phyloP scores from a whole-genome alignment of 495 filamentous ascomycete species.

The Cairneyella variabilis region DNA sequence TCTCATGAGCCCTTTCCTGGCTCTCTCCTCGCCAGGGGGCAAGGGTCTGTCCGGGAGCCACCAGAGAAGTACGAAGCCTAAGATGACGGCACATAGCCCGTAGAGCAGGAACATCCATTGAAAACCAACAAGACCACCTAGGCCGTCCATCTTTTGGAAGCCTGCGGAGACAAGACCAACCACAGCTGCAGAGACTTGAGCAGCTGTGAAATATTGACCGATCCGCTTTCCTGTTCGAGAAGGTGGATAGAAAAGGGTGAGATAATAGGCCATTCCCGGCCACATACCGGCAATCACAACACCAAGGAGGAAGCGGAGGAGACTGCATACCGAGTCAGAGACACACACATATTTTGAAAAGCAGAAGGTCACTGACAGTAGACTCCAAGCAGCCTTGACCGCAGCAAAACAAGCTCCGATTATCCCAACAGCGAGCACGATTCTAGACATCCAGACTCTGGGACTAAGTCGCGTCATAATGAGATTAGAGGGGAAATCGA shows the following conservation, averaged over 20 bases:
- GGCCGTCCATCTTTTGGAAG: slow-evolving; percentile 86
- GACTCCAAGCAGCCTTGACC: slow-evolving; percentile 75
- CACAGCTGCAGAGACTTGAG: slow-evolving; percentile 85
- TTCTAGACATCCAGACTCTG: slow-evolving; percentile 88
- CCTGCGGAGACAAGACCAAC: slow-evolving; percentile 88
- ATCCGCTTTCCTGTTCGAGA: slow-evolving; percentile 83
- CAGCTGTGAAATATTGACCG: slow-evolving; percentile 83
- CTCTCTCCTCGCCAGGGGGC: slow-evolving; percentile 53
- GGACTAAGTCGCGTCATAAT: slow-evolving; percentile 83
- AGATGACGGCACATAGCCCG: slow-evolving; percentile 65
- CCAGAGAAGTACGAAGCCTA: slow-evolving; percentile 74
- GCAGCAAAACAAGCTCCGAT: slow-evolving; percentile 79
- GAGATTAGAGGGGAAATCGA: slow-evolving; percentile 86
- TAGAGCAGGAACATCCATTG: slow-evolving; percentile 96
- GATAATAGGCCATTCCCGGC: slow-evolving; percentile 92
- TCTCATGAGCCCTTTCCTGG: slow-evolving; percentile 39
- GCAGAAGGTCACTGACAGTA: slow-evolving; percentile 50
- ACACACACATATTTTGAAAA: background rate
- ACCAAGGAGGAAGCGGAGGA: slow-evolving; percentile 81
- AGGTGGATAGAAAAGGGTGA: slow-evolving; percentile 89
- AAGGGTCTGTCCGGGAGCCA: slow-evolving; percentile 85
- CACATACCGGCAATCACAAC: slow-evolving; percentile 91
- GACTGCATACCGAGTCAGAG: slow-evolving; percentile 10
- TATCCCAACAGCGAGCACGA: slow-evolving; percentile 81
- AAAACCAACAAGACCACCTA: slow-evolving; percentile 73